Conservation (phyloP, 768 basidiomycete species). For the Coprinellus micaceus region DNA sequence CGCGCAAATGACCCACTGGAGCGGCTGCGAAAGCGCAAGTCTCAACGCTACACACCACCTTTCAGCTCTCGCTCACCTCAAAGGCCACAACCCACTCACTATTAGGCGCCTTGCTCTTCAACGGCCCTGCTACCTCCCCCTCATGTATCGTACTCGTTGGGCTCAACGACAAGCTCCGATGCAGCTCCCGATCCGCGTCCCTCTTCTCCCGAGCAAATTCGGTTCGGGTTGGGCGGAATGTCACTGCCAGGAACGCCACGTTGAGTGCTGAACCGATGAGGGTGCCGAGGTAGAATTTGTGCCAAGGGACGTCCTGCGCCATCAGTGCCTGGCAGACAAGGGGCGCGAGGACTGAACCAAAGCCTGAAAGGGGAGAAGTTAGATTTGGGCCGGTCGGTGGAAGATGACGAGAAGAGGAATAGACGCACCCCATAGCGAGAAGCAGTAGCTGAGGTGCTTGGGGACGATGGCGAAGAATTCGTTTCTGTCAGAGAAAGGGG, state of each 20-base stretch:
- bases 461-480: constrained; percentile 40
- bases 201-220: constrained; percentile 29
- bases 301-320: constrained; percentile 48
- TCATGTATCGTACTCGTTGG: not conserved
- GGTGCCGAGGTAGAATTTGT: constrained; percentile 54
- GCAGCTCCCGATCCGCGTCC: constrained; percentile 14
- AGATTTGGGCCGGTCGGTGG: not conserved
- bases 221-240: constrained; percentile 42
- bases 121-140: not conserved
- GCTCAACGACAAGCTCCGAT: constrained; percentile 3
- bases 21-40: constrained; percentile 30
- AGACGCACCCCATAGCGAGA: constrained; percentile 45
- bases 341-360: constrained; percentile 51
- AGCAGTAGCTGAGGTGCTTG: constrained; percentile 44
- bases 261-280: constrained; percentile 46
- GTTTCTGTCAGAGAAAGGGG: constrained; percentile 34
- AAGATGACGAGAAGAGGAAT: not conserved
- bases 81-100: constrained; percentile 10
- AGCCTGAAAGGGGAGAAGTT: constrained; percentile 31
- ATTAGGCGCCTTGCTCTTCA: constrained; percentile 8
- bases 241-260: constrained; percentile 33
- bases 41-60: not conserved
- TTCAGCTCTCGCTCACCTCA: too few relatives aligned
- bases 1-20: constrained; percentile 42
- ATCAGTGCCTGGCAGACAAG: constrained; percentile 52